Conservation (phyloP, 2,329 filamentous ascomycete genomes). For the Kalmusia sp. region DNA sequence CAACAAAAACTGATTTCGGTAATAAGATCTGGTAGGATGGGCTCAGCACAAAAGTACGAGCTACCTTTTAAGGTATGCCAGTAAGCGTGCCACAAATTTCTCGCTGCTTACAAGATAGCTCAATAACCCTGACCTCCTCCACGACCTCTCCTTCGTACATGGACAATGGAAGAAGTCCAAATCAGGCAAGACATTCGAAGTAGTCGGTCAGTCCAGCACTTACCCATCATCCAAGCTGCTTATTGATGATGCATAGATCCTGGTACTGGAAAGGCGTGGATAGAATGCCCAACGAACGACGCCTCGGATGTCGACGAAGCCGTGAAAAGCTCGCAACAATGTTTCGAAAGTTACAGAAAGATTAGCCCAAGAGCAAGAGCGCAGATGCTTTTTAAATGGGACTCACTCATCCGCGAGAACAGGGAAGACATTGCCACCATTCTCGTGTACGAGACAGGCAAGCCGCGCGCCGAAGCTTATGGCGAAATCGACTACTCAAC, state of each 20-base stretch:
- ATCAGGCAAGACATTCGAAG: conserved; percentile 64
- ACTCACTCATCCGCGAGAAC: conserved; percentile 68
- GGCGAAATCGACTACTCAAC: conserved; percentile 62
- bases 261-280: conserved; percentile 58
- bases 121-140: conserved; percentile 62
- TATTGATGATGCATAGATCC: conserved; percentile 52
- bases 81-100: neutral
- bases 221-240: neutral
- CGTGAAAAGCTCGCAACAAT: conserved; percentile 65
- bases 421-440: conserved; percentile 69
- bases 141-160: conserved; percentile 60
- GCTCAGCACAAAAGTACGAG: conserved; percentile 36
- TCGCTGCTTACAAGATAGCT: conserved; percentile 47
- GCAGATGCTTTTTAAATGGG: conserved; percentile 70
- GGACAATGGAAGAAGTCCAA: conserved; percentile 64
- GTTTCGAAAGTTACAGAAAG: conserved; percentile 67
- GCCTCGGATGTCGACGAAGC: conserved; percentile 67
- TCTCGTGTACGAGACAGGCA: conserved; percentile 66
- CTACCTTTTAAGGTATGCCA: conserved; percentile 53
- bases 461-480: conserved; percentile 59
- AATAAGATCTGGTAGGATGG: conserved; percentile 20
- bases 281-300: conserved; percentile 55
- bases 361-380: conserved; percentile 67
- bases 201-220: conserved; percentile 52
- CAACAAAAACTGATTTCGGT: neutral